Conservation (phyloP, 345 rosid species). For the Eucalyptus sp. region DNA sequence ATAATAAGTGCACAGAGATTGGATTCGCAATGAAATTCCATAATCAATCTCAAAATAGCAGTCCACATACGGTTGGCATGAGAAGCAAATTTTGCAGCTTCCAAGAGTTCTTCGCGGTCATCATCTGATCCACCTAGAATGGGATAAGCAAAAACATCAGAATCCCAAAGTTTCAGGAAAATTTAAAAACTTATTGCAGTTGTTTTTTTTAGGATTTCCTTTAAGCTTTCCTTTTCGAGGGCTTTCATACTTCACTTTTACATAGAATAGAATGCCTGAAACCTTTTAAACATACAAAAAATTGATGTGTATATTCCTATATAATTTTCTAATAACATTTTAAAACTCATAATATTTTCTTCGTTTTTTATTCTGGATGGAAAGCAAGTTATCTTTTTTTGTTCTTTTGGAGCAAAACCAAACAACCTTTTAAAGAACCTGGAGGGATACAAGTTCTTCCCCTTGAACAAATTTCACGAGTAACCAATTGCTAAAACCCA, state of each 20-base stretch:
- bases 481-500: not conserved
- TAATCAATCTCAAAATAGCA: not conserved
- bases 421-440: not conserved
- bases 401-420: not conserved
- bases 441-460: not conserved
- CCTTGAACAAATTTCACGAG: not conserved
- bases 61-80: constrained; percentile 31
- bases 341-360: not conserved
- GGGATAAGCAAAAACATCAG: not conserved
- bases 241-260: not conserved
- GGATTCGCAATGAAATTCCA: not conserved
- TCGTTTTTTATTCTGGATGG: not conserved
- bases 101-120: constrained; percentile 43
- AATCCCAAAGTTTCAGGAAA: not conserved
- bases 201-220: not conserved
- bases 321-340: not conserved
- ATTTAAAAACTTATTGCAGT: not conserved
- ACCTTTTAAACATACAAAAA: not conserved
- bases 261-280: not conserved
- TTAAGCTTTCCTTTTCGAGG: not conserved
- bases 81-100: constrained; percentile 33
- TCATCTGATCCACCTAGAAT: constrained; percentile 36
- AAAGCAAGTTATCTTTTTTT: not conserved
- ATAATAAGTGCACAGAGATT: not conserved
- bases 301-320: not conserved